These are phyloP conservation scores for Rubia occidens DNA, from an alignment of 305 asterid species.

Conservation along the genomic window DNA sequence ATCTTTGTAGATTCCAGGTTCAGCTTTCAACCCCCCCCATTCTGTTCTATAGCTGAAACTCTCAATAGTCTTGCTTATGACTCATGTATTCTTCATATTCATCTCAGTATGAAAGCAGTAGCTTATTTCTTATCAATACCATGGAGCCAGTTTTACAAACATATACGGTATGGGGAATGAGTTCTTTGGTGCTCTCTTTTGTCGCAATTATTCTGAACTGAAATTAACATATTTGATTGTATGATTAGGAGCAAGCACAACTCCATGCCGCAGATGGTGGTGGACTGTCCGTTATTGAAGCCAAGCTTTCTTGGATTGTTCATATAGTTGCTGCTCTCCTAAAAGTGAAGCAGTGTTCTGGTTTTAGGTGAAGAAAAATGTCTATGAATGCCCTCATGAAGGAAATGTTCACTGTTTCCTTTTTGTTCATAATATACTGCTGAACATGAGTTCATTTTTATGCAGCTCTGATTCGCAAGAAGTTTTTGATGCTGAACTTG, in stretches of 20 bases:
- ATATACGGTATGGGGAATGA: conserved; percentile 56
- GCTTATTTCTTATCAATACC: conserved; percentile 73
- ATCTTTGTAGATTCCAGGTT: conserved; percentile 94
- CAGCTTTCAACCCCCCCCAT: conserved; percentile 6
- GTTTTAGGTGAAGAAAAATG: conserved; percentile 50
- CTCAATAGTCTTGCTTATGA: conserved; percentile 9
- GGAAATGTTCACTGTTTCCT: neutral
- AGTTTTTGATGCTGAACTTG: conserved; percentile 89
- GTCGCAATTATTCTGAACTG: neutral
- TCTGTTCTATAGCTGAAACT: conserved; percentile 1
- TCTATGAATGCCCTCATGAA: conserved; percentile 4
- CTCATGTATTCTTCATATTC: conserved; percentile 17
- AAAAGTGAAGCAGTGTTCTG: conserved; percentile 68
- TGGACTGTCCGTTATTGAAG: conserved; percentile 69
- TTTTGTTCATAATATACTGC: neutral
- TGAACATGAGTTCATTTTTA: neutral
- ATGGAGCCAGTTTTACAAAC: conserved; percentile 86
- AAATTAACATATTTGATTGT: neutral
- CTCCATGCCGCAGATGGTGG: conserved; percentile 52
- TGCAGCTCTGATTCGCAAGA: conserved; percentile 85
- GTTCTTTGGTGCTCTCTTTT: neutral
- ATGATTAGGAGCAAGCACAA: conserved; percentile 65
- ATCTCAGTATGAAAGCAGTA: conserved; percentile 88
- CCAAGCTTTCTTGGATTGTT: conserved; percentile 92
- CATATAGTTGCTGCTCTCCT: conserved; percentile 88